Percentiles rank a stretch among this genome's conserved stretches.
These are phyloP conservation scores for Yarrowia sp. DNA, from an alignment of 805 yeast species.

Conservation along the genomic window DNA sequence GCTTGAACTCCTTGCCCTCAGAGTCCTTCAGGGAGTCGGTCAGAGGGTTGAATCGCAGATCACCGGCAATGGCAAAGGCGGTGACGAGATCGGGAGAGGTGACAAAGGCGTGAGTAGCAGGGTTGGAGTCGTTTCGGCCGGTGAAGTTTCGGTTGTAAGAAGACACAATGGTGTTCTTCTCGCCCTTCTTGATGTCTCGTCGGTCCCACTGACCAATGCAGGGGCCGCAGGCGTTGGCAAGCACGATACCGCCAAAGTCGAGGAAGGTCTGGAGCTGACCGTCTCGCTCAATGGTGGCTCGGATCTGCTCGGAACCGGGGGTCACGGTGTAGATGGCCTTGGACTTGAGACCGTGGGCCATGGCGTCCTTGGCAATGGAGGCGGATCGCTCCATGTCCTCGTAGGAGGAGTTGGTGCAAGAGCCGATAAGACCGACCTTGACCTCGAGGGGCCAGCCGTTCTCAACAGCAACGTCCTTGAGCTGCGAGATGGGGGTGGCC, in stretches of 20 bases:
- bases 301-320: constrained; percentile 97
- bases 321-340: constrained; percentile 91
- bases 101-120: constrained; percentile 93
- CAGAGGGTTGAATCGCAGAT: constrained; percentile 92
- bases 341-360: constrained; percentile 83
- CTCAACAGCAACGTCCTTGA: constrained; percentile 77
- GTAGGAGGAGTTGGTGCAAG: constrained; percentile 97
- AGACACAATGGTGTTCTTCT: constrained; percentile 93
- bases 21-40: constrained; percentile 84
- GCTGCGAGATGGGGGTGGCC: constrained; percentile 88
- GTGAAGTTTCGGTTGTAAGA: constrained; percentile 98
- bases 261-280: constrained; percentile 86
- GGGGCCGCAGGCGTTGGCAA: constrained; percentile 99
- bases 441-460: constrained; percentile 93
- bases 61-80: constrained; percentile 94
- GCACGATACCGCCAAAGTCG: constrained; percentile 88
- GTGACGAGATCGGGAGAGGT: constrained; percentile 97
- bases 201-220: constrained; percentile 99
- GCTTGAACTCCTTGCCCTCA: constrained; percentile 86
- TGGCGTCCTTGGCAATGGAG: constrained; percentile 87
- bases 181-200: constrained; percentile 86
- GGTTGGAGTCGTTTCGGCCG: constrained; percentile 97
- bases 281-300: constrained; percentile 97
- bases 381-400: constrained; percentile 98
- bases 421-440: constrained; percentile 93